Percentiles rank a stretch among this genome's conserved stretches.
phyloP scores from a whole-genome alignment of 2,329 filamentous ascomycete species.

The Paraphoma sp. region DNA sequence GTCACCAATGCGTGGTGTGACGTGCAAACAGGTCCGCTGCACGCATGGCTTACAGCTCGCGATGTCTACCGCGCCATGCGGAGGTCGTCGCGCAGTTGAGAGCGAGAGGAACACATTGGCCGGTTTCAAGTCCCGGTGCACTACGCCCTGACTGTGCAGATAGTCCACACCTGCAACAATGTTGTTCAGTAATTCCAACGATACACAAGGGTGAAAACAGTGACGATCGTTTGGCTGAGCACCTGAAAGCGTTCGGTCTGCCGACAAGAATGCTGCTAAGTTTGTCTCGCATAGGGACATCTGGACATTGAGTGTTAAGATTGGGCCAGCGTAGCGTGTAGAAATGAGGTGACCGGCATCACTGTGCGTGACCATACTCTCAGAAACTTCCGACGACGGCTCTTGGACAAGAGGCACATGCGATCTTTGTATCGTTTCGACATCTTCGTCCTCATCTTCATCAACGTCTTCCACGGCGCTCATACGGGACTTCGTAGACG shows the following conservation, averaged over 20 bases:
- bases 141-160: slow-evolving; percentile 65
- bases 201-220: slow-evolving; percentile 67
- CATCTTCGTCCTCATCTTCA: slow-evolving; percentile 51
- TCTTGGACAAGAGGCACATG: slow-evolving; percentile 31
- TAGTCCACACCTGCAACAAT: slow-evolving; percentile 71
- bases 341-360: slow-evolving; percentile 35
- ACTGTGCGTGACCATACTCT: slow-evolving; percentile 48
- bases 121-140: slow-evolving; percentile 73
- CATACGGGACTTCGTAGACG: slow-evolving; percentile 51
- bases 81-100: slow-evolving; percentile 41
- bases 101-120: slow-evolving; percentile 70
- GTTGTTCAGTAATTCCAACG: slow-evolving; percentile 63
- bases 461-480: slow-evolving; percentile 44
- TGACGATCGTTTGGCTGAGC: slow-evolving; percentile 51
- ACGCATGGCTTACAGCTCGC: slow-evolving; percentile 56
- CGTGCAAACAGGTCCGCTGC: slow-evolving; percentile 45
- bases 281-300: slow-evolving; percentile 71
- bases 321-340: slow-evolving; percentile 26
- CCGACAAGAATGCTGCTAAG: slow-evolving; percentile 63
- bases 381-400: slow-evolving; percentile 24
- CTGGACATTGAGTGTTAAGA: slow-evolving; percentile 68
- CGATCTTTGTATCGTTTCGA: slow-evolving; percentile 55
- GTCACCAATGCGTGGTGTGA: slow-evolving; percentile 70
- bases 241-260: slow-evolving; percentile 16
- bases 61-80: slow-evolving; percentile 56